Evolutionary conservation across 2,329 filamentous ascomycete species (phyloP).

Genomic region (Cladosporium austrohemisphaericum): DNA sequence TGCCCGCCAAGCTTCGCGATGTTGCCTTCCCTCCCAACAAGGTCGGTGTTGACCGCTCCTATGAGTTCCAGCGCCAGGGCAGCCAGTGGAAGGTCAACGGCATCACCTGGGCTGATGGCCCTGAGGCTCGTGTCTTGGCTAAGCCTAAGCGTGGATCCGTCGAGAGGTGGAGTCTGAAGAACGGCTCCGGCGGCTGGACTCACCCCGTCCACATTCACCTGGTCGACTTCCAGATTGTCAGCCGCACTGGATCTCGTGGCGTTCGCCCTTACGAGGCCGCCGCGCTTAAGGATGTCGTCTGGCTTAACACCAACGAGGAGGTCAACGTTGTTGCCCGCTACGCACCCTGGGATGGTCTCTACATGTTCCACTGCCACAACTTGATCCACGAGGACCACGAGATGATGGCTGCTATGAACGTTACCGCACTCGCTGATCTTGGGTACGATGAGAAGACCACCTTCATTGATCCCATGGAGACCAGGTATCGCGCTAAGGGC

Average conservation of each 20-base stretch:
- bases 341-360: conserved; percentile 52
- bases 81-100: conserved; percentile 52
- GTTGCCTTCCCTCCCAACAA: conserved; percentile 34
- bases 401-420: conserved; percentile 45
- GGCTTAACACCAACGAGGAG: conserved; percentile 50
- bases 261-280: conserved; percentile 52
- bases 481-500: conserved; percentile 22
- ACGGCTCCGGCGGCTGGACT: conserved; percentile 47
- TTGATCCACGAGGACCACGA: conserved; percentile 44
- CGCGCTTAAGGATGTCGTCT: conserved; percentile 57
- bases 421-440: conserved; percentile 34
- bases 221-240: conserved; percentile 54
- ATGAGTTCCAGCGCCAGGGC: conserved; percentile 43
- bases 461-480: conserved; percentile 25
- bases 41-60: conserved; percentile 40
- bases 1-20: conserved; percentile 31
- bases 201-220: conserved; percentile 36
- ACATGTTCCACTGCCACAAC: conserved; percentile 45
- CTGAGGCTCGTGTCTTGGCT: conserved; percentile 33
- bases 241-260: conserved; percentile 41
- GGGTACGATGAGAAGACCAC: conserved; percentile 31
- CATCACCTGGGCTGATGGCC: conserved; percentile 35
- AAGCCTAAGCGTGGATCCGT: conserved; percentile 32
- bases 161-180: conserved; percentile 40
- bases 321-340: conserved; percentile 51